A percentile compares a stretch with the other conserved stretches of the same genome.
These are phyloP conservation scores for Sporothrix brasiliensis DNA, from an alignment of 2,329 filamentous ascomycete species.

Conservation along the genomic window DNA sequence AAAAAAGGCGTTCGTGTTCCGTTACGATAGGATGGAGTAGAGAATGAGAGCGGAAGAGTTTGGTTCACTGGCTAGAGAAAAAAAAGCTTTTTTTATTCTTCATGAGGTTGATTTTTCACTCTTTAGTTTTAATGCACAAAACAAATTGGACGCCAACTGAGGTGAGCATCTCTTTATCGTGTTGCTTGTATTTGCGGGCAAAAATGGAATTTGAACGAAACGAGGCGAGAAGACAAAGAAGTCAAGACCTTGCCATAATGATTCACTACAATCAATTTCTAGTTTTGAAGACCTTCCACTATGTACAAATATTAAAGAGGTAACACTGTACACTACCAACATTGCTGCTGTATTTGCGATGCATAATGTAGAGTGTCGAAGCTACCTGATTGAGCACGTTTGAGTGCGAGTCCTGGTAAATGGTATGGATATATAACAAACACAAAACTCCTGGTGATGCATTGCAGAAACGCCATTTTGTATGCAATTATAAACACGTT, in stretches of 20 bases:
- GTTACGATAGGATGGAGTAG: background rate
- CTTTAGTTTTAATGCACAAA: background rate
- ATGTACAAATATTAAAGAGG: too few relatives aligned
- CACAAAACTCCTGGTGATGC: background rate
- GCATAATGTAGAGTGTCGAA: too few relatives aligned
- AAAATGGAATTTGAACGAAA: background rate
- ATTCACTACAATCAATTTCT: too few relatives aligned
- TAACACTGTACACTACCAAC: too few relatives aligned
- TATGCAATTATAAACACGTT: background rate
- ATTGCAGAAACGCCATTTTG: background rate
- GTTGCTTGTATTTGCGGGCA: background rate
- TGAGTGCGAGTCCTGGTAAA: background rate
- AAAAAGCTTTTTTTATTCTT: slow-evolving; percentile 3
- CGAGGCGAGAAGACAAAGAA: background rate
- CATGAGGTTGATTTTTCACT: background rate
- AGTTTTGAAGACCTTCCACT: too few relatives aligned
- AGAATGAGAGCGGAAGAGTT: background rate
- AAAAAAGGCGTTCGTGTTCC: background rate
- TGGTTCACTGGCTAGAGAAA: slow-evolving; percentile 13
- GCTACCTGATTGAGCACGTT: too few relatives aligned
- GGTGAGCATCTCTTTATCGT: background rate
- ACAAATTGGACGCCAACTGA: background rate
- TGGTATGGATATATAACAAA: background rate
- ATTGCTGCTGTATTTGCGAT: too few relatives aligned
- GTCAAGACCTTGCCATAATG: too few relatives aligned